Conservation (phyloP, 345 rosid species). For the Odontarrhena argentea region DNA sequence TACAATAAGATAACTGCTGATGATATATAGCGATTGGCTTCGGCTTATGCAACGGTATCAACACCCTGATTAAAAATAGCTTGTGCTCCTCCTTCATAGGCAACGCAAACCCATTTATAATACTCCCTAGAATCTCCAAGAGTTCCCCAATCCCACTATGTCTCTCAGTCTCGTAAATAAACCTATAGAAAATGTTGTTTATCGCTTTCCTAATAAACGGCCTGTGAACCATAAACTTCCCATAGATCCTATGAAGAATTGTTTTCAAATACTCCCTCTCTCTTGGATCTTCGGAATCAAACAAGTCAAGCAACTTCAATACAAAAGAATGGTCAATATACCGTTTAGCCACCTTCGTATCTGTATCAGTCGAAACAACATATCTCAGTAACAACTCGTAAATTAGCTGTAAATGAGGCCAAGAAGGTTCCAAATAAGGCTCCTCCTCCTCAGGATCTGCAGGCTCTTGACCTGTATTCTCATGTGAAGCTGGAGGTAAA, state of each 20-base stretch:
- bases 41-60: slow-evolving; percentile 93
- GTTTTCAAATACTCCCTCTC: slow-evolving; percentile 92
- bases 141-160: slow-evolving; percentile 82
- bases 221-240: slow-evolving; percentile 91
- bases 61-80: slow-evolving; percentile 78
- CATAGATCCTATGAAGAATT: slow-evolving; percentile 86
- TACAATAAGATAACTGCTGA: slow-evolving; percentile 90
- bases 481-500: slow-evolving; percentile 78
- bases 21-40: slow-evolving; percentile 69
- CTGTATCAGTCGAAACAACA: slow-evolving; percentile 76
- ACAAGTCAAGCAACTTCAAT: slow-evolving; percentile 82
- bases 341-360: slow-evolving; percentile 85
- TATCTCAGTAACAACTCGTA: slow-evolving; percentile 83
- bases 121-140: slow-evolving; percentile 91
- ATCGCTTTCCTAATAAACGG: slow-evolving; percentile 89
- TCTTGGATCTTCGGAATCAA: slow-evolving; percentile 83
- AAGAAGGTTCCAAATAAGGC: slow-evolving; percentile 78
- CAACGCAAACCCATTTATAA: slow-evolving; percentile 87
- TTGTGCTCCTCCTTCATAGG: slow-evolving; percentile 98
- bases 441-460: slow-evolving; percentile 94
- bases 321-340: slow-evolving; percentile 85
- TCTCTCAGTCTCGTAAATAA: slow-evolving; percentile 89
- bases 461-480: slow-evolving; percentile 78
- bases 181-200: slow-evolving; percentile 81
- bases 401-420: slow-evolving; percentile 94